Conservation (phyloP, 2,329 filamentous ascomycete species). For the Tricladium varicosporioides region DNA sequence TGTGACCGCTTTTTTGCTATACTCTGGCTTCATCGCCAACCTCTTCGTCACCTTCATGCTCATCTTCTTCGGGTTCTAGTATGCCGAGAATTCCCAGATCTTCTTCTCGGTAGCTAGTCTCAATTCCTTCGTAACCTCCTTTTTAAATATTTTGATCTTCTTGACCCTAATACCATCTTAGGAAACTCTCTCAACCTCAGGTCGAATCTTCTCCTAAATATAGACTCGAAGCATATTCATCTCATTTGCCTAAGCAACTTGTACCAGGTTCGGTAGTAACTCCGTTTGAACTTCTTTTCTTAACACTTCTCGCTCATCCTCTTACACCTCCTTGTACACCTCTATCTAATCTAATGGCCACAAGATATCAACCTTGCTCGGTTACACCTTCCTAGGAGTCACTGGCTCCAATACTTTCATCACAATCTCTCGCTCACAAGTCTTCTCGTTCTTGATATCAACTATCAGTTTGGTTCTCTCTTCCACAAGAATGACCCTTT, state of each 20-base stretch:
- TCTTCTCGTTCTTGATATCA: neutral
- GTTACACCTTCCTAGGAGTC: neutral
- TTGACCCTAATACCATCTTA: neutral
- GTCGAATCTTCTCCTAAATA: neutral
- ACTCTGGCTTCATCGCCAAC: too few species aligned
- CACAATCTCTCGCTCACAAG: neutral
- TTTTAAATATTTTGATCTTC: conserved; percentile 2
- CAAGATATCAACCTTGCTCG: neutral
- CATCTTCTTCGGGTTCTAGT: neutral
- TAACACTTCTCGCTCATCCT: neutral
- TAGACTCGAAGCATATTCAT: neutral
- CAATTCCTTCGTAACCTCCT: neutral
- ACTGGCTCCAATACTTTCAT: neutral
- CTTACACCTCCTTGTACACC: neutral
- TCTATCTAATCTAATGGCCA: neutral
- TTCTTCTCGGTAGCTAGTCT: neutral
- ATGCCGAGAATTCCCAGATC: neutral
- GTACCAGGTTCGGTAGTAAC: neutral
- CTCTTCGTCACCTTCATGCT: too few species aligned
- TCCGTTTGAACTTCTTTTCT: neutral
- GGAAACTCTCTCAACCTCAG: neutral
- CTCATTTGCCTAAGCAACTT: neutral
- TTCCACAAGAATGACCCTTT: too few species aligned
- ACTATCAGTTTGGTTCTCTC: too few species aligned
- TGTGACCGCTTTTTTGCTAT: too few species aligned